Evolutionary conservation across 2,329 filamentous ascomycete species (phyloP), one percentile per base, ranked within the genome.

Genomic region (Scedosporium dehoogii): DNA sequence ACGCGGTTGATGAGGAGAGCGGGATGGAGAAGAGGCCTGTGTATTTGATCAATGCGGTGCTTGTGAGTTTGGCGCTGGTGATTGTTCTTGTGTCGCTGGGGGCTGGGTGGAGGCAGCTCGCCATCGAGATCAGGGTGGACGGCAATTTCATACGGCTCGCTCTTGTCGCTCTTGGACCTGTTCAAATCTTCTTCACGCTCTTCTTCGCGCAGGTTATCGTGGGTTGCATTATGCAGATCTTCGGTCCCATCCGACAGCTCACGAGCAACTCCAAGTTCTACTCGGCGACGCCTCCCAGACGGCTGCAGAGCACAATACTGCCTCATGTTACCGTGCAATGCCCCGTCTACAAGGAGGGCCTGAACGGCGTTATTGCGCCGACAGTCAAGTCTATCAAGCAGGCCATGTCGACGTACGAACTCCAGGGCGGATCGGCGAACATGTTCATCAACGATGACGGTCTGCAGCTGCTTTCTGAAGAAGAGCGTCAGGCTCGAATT

Each of bases 301-400:
- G 88, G 58, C 73, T 92, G 29, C 81, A 82, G 63, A 76, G 74
- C 1, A 69, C 75, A 6, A 70, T 78, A 27, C 79, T 92, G 16
- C 89, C 88, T 2, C 89, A 91, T 70, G 80, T 91, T 66, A 93
- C 90, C 3, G 89, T 96, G 51, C 91, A 96, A 70, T 92, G 90
- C 72, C 91, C 91, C 4, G 89, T 96, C 0, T 96, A 94, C 78
- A 94, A 93, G 73, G 91, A 96, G 72, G 90, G 90, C 66, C 80
- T 96, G 2, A 76, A 77, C 42, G 84, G 79, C 65, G 91, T 96
- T 73, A 92, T 92, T 69, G 82, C 81, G 21, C 90, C 90, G 6
- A 93, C 90, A 0, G 84, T 92, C 68, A 85, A 85, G 69, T 92
- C 89, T 1, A 82, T 92, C 74, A 91, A 91, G 75, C 82, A 87